A percentile compares a stretch with the other conserved stretches of the same genome.
phyloP scores from a whole-genome alignment of 1,284 basidiomycete species.

The Irpex rosettiformis region DNA sequence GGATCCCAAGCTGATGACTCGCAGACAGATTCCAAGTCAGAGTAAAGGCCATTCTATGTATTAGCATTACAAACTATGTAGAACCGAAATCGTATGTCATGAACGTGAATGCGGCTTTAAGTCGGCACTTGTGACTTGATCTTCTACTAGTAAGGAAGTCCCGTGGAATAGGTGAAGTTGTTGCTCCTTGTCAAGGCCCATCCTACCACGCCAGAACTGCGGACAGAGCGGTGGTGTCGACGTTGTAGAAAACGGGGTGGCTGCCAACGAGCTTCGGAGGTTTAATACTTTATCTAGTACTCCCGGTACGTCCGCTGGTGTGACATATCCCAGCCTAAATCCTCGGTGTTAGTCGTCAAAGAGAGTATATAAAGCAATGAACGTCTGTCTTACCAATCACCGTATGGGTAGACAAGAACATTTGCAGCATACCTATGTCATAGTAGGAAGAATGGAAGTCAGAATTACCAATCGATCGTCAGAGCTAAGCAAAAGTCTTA shows the following conservation, averaged over 20 bases:
- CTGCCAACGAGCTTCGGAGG: slow-evolving; percentile 19
- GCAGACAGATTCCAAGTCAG: not conserved
- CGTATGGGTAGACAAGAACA: slow-evolving; percentile 68
- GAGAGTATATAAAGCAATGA: not conserved
- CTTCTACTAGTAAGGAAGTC: not conserved
- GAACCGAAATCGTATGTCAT: not conserved
- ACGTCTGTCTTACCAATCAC: slow-evolving; percentile 60
- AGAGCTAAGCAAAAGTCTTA: slow-evolving; percentile 35
- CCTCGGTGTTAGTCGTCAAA: not conserved
- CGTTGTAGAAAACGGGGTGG: slow-evolving; percentile 6
- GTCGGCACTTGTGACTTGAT: not conserved
- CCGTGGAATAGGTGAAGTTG: slow-evolving; percentile 41
- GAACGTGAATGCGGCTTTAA: not conserved
- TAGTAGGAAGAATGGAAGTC: not conserved
- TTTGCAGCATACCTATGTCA: slow-evolving; percentile 72
- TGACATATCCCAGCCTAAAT: slow-evolving; percentile 58
- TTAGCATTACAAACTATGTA: not conserved
- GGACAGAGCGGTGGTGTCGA: slow-evolving; percentile 32
- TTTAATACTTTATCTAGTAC: slow-evolving; percentile 50
- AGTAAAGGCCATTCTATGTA: not conserved
- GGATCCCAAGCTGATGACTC: too few relatives aligned
- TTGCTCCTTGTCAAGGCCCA: slow-evolving; percentile 64
- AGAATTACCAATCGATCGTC: not conserved
- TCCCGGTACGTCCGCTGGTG: slow-evolving; percentile 48
- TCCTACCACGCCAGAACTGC: slow-evolving; percentile 71